These are phyloP conservation scores for Eimeria falciformis DNA, from an alignment of 169 alveolate genomes.

Conservation along the genomic window DNA sequence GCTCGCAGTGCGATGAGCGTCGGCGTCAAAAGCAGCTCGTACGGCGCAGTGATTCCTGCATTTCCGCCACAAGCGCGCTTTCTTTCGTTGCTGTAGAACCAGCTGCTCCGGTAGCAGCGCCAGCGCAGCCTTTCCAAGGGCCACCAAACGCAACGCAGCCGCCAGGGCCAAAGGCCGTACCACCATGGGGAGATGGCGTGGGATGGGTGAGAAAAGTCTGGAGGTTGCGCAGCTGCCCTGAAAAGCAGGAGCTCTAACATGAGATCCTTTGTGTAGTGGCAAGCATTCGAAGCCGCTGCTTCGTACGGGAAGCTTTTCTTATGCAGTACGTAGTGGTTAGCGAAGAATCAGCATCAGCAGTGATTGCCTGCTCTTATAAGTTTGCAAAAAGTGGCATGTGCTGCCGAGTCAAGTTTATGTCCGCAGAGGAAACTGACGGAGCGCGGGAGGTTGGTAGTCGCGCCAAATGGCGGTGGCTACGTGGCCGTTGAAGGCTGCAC, in stretches of 20 bases:
- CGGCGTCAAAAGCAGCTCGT: no score
- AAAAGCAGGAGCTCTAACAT: neutral
- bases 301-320: neutral
- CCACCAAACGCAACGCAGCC: neutral
- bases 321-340: neutral
- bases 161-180: neutral
- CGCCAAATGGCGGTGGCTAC: constrained; percentile 18
- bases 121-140: neutral
- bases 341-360: neutral
- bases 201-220: constrained; percentile 49
- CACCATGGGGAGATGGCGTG: constrained; percentile 31
- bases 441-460: constrained; percentile 34
- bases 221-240: neutral
- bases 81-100: constrained; percentile 58
- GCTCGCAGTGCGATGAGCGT: no score
- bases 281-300: neutral
- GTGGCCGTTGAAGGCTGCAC: constrained; percentile 66
- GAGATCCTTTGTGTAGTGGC: neutral
- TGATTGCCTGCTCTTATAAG: neutral
- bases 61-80: constrained; percentile 13
- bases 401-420: neutral
- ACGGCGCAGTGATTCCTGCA: neutral
- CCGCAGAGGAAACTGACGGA: constrained; percentile 68
- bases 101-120: neutral
- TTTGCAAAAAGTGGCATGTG: neutral